Conservation (phyloP, 2,329 filamentous ascomycete genomes). For the Trichophaea hybrida region DNA sequence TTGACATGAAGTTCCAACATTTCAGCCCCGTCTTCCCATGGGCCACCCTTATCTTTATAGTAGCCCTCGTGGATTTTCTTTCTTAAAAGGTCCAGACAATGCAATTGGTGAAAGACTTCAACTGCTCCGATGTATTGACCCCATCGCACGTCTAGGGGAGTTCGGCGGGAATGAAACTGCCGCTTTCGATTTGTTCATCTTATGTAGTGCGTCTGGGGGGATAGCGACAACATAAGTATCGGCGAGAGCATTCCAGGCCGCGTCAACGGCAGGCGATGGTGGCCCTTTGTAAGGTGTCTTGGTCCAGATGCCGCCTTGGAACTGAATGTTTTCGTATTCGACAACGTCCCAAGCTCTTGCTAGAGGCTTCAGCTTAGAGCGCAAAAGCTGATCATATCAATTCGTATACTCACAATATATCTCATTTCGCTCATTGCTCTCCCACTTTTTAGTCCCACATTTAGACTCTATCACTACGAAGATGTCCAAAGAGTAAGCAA, state of each 20-base stretch:
- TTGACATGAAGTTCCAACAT: not conserved
- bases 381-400: not conserved
- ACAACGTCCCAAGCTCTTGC: not conserved
- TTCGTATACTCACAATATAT: not conserved
- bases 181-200: not conserved
- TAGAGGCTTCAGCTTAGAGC: not conserved
- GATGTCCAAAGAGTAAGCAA: not conserved
- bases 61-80: not conserved
- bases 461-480: not conserved
- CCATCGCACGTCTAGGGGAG: not conserved
- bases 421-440: not conserved
- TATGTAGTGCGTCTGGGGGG: not conserved
- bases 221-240: not conserved
- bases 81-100: not conserved
- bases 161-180: not conserved
- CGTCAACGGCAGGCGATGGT: not conserved
- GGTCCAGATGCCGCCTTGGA: not conserved
- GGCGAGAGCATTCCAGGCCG: not conserved
- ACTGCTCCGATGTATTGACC: not conserved
- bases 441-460: not conserved
- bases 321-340: not conserved
- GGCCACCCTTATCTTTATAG: conserved; percentile 1
- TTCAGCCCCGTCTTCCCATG: not conserved
- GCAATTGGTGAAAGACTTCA: not conserved
- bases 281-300: not conserved